Percentiles rank a stretch among this genome's conserved stretches.
Conservation (phyloP, 768 basidiomycete genomes). For the Russula lepida region DNA sequence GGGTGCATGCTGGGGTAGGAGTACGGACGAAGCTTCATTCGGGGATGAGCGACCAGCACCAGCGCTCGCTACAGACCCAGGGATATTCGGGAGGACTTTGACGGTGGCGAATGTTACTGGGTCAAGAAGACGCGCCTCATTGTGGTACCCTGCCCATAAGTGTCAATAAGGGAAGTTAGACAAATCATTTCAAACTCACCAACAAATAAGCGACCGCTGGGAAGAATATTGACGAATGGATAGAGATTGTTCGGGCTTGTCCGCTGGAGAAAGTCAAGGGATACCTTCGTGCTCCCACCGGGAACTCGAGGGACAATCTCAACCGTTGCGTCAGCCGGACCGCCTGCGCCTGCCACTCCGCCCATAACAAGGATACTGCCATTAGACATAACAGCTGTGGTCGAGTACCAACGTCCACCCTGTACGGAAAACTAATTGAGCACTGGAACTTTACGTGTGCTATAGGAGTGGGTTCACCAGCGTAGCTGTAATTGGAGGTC, state of each 20-base stretch:
- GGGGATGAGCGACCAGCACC: slow-evolving; percentile 70
- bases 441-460: background rate
- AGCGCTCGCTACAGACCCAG: slow-evolving; percentile 64
- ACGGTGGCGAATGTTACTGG: slow-evolving; percentile 56
- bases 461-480: background rate
- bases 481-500: slow-evolving; percentile 53
- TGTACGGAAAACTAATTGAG: slow-evolving; percentile 20
- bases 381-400: slow-evolving; percentile 59
- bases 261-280: slow-evolving; percentile 55
- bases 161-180: background rate
- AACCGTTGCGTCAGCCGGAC: slow-evolving; percentile 52
- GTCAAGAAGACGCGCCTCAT: slow-evolving; percentile 71
- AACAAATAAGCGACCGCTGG: slow-evolving; percentile 60
- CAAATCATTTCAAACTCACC: slow-evolving; percentile 34
- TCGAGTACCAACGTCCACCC: slow-evolving; percentile 67
- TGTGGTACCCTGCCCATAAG: slow-evolving; percentile 52
- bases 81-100: slow-evolving; percentile 53
- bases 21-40: slow-evolving; percentile 58
- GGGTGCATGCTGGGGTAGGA: slow-evolving; percentile 62
- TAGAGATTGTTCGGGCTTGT: slow-evolving; percentile 79
- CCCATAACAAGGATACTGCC: slow-evolving; percentile 69
- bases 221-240: slow-evolving; percentile 66
- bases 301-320: slow-evolving; percentile 61
- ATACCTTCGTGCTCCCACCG: slow-evolving; percentile 52
- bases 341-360: slow-evolving; percentile 68